phyloP scores from a whole-genome alignment of 768 basidiomycete genomes.

The Cyclocybe aegerita region DNA sequence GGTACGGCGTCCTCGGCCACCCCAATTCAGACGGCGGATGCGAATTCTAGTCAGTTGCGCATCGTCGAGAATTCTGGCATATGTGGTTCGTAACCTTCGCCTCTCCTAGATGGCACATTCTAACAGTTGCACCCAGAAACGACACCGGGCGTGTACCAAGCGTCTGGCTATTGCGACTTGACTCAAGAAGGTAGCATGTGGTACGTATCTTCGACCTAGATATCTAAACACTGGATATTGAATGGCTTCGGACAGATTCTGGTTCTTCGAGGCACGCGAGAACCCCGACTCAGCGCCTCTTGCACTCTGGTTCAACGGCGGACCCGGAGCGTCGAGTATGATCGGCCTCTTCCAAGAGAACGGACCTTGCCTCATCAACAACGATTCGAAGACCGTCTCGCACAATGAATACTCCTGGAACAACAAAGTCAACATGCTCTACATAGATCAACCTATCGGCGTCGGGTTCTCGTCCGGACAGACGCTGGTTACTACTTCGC shows the following conservation, averaged over 20 bases:
- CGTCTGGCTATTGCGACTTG: constrained; percentile 64
- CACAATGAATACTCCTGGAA: constrained; percentile 61
- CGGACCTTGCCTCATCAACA: constrained; percentile 70
- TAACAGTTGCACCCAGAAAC: constrained; percentile 40
- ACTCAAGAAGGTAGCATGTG: constrained; percentile 55
- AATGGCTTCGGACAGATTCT: constrained; percentile 44
- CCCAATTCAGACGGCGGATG: constrained; percentile 10
- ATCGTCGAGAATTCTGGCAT: constrained; percentile 56
- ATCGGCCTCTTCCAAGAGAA: constrained; percentile 72
- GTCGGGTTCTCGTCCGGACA: constrained; percentile 63
- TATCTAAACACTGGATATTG: background rate
- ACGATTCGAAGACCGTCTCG: constrained; percentile 47
- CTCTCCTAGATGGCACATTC: background rate
- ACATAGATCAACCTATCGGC: constrained; percentile 66
- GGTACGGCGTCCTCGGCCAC: too few species aligned
- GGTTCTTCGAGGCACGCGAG: constrained; percentile 67
- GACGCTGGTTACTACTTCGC: constrained; percentile 47
- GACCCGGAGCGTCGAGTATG: constrained; percentile 59
- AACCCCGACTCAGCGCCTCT: constrained; percentile 63
- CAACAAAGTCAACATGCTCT: constrained; percentile 53
- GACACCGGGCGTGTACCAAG: constrained; percentile 59
- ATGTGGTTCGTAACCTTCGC: constrained; percentile 38
- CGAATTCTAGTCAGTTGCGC: constrained; percentile 45
- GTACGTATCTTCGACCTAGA: constrained; percentile 22
- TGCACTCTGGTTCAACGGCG: constrained; percentile 69